Evolutionary conservation across 2,329 filamentous ascomycete genomes (phyloP), one percentile per base, ranked within the genome.

Genomic region (Fusarium sp.): DNA sequence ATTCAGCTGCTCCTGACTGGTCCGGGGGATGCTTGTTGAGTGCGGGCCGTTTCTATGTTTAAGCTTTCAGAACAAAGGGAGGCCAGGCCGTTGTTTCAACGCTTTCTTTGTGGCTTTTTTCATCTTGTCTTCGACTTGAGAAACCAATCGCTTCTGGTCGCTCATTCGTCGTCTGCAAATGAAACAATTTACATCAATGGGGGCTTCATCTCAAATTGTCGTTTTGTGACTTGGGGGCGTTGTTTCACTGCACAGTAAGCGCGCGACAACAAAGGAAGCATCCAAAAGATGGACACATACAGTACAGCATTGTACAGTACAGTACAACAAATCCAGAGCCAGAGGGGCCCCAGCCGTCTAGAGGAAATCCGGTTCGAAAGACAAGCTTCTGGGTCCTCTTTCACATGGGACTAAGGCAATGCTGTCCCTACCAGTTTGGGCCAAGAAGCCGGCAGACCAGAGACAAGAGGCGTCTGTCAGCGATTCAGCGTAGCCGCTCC

Each of bases 11-110:
- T 59, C 60, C 56, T 76, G 47, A 73, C 56, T 77, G 75, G 75
- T 35, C 66, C 64, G 66, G 69, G 55, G 57, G 47, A 59, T 66
- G 63, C 51, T 47, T 65, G 65, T 49, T 51, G 31, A 45, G 42
- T 62, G 48, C 72, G 72, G 72, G 60, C 69, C 72, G 72, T 55
- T 55, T 44, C 64, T 58, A 60, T 59, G 38, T 44, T 57, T 66
- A 67, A 67, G 58, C 72, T 72, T 58, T 72, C 49, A 62, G 59
- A 63, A 69, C 55, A 74, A 66, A 75, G 59, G 63, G 55, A 56
- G 48, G 33, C 36, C 33, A 73, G 61, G 63, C 74, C 66, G 72
- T 70, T 77, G 75, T 78, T 78, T 78, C 75, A 77, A 70, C 56
- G 56, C 41, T 49, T 51, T 60, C 62, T 68, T 69, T 65, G 63